Conservation (phyloP, 225 moss, liverwort and hornwort genomes). For the Marchantia paleacea region DNA sequence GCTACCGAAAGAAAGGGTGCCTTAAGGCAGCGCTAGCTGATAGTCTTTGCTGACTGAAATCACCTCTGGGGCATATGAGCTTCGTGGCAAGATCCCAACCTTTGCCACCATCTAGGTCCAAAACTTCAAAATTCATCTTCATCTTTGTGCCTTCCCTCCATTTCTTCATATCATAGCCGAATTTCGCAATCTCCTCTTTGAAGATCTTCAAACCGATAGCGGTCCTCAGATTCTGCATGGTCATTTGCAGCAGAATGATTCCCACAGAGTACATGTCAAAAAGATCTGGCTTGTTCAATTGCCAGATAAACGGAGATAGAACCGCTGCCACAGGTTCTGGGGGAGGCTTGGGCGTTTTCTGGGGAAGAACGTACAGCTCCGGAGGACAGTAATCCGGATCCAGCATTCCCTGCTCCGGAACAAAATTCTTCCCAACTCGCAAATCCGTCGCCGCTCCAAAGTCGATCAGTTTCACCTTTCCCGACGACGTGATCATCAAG, state of each 20-base stretch:
- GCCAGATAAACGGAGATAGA: conserved; percentile 81
- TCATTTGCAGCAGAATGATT: conserved; percentile 77
- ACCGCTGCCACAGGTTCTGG: conserved; percentile 66
- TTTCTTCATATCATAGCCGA: conserved; percentile 54
- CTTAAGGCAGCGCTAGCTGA: conserved; percentile 73
- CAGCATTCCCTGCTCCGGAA: conserved; percentile 78
- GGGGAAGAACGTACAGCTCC: conserved; percentile 84
- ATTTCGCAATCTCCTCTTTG: conserved; percentile 68
- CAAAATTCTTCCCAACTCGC: conserved; percentile 78
- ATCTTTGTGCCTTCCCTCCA: conserved; percentile 72
- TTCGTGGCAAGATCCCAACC: conserved; percentile 92
- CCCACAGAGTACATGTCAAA: conserved; percentile 94
- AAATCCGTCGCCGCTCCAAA: conserved; percentile 90
- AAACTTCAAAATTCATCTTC: conserved; percentile 58
- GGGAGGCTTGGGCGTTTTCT: conserved; percentile 75
- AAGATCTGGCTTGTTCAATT: conserved; percentile 78
- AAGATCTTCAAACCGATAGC: conserved; percentile 73
- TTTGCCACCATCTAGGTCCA: conserved; percentile 82
- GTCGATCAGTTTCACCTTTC: conserved; percentile 79
- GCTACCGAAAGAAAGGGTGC: conserved; percentile 64
- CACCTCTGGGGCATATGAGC: conserved; percentile 61
- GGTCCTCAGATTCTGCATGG: conserved; percentile 57
- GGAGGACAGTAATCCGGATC: conserved; percentile 98
- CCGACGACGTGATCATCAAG: conserved; percentile 77
- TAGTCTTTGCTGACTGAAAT: conserved; percentile 57